A percentile compares a stretch with the other conserved stretches of the same genome.
Conservation (phyloP, 371 early-diverging fungal species). For the Actinomucor elegans region DNA sequence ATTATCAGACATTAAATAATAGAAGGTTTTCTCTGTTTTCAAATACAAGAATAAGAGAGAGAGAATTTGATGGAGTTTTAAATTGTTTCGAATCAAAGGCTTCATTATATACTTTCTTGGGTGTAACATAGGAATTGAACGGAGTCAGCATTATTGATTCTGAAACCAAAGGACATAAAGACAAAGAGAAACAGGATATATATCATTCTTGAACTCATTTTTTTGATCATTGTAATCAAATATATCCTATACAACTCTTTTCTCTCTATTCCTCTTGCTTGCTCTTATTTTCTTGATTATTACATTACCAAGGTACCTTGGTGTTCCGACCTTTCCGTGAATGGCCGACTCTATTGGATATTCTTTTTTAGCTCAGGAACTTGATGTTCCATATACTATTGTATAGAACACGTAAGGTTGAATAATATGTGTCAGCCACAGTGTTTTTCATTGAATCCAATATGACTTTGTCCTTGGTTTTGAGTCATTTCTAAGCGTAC, state of each 20-base stretch:
- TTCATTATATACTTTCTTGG: slow-evolving; percentile 4
- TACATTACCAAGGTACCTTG: slow-evolving; percentile 2
- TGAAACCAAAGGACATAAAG: too few relatives aligned
- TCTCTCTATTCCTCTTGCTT: too few relatives aligned
- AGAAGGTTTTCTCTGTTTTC: not conserved
- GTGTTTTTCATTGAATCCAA: not conserved
- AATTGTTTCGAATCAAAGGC: not conserved
- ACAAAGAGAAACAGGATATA: too few relatives aligned
- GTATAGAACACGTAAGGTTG: too few relatives aligned
- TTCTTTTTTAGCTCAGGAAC: not conserved
- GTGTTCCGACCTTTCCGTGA: slow-evolving; percentile 32
- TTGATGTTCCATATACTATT: not conserved
- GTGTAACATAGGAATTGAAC: slow-evolving; percentile 8
- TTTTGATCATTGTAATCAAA: too few relatives aligned
- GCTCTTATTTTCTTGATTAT: too few relatives aligned
- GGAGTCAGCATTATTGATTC: slow-evolving; percentile 11
- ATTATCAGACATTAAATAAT: slow-evolving; percentile 5
- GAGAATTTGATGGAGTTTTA: slow-evolving; percentile 5
- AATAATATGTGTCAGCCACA: too few relatives aligned
- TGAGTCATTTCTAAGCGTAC: not conserved
- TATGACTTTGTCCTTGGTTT: not conserved
- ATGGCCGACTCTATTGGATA: slow-evolving; percentile 17
- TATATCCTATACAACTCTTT: too few relatives aligned
- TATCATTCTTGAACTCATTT: too few relatives aligned
- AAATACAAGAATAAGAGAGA: slow-evolving; percentile 1